phyloP scores from a whole-genome alignment of 2,329 filamentous ascomycete species.

The Ophiocordyceps camponoti-leonardi region DNA sequence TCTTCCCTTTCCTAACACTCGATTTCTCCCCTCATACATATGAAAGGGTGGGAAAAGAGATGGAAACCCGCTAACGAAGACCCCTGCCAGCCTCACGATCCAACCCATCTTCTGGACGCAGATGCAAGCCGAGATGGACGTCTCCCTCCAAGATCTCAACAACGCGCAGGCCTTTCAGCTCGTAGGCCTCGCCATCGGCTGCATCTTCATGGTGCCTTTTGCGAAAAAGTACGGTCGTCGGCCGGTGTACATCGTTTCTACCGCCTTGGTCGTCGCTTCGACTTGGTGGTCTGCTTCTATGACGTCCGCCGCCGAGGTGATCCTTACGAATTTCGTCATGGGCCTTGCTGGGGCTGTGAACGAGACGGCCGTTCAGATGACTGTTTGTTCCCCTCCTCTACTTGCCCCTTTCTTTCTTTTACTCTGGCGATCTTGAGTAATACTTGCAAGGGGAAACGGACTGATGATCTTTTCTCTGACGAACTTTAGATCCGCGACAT shows the following conservation, averaged over 20 bases:
- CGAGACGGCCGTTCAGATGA: slow-evolving; percentile 21
- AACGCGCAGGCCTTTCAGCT: slow-evolving; percentile 11
- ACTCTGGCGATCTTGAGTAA: no score
- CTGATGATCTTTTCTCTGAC: no score
- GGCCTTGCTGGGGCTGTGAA: slow-evolving; percentile 20
- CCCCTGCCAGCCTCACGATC: not conserved
- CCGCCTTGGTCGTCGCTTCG: slow-evolving; percentile 6
- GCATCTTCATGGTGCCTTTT: slow-evolving; percentile 17
- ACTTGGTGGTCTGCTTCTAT: slow-evolving; percentile 9
- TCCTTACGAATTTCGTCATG: slow-evolving; percentile 9
- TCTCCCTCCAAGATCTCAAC: slow-evolving; percentile 10
- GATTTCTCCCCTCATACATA: no score
- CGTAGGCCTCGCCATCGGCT: slow-evolving; percentile 14
- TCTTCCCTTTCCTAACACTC: no score
- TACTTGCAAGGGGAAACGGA: no score
- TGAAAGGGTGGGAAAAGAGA: no score
- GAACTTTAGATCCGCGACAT: slow-evolving; percentile 13
- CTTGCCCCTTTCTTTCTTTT: no score
- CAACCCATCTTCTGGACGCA: slow-evolving; percentile 8
- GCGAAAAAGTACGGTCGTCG: slow-evolving; percentile 17
- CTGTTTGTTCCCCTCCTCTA: slow-evolving; percentile 5
- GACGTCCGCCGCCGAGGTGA: slow-evolving; percentile 7
- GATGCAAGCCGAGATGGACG: slow-evolving; percentile 8
- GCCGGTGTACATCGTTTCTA: slow-evolving; percentile 12
- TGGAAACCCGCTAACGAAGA: no score